Evolutionary conservation across 768 basidiomycete genomes (phyloP).

Genomic region (Lactarius pseudohatsudake): DNA sequence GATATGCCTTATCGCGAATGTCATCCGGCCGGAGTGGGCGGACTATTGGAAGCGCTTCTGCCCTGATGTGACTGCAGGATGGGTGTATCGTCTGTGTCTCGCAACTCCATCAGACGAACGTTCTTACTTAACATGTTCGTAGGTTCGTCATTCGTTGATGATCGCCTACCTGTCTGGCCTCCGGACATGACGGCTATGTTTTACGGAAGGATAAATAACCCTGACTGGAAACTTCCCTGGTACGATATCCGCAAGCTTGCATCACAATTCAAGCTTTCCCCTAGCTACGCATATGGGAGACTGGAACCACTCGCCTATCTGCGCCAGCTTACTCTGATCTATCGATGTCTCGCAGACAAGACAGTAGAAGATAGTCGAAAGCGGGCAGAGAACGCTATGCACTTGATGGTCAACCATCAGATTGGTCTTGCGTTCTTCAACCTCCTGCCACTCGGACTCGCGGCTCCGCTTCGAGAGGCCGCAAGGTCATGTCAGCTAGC

Average conservation of each 20-base stretch:
- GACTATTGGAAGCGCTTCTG: constrained; percentile 90
- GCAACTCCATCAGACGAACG: background rate
- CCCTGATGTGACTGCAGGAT: constrained; percentile 57
- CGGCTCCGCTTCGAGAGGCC: constrained; percentile 81
- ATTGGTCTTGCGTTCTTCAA: constrained; percentile 51
- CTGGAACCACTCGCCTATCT: constrained; percentile 57
- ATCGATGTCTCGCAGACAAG: constrained; percentile 58
- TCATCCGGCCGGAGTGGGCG: constrained; percentile 80
- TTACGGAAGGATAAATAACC: constrained; percentile 53
- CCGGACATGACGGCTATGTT: constrained; percentile 73
- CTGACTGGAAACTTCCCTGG: constrained; percentile 62
- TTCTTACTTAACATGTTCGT: constrained; percentile 13
- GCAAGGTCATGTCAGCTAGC: constrained; percentile 79
- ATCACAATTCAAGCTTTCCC: constrained; percentile 47
- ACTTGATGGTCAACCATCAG: constrained; percentile 50
- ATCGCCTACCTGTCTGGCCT: constrained; percentile 73
- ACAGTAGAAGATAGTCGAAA: constrained; percentile 52
- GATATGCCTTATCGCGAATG: constrained; percentile 59
- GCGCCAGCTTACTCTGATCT: constrained; percentile 54
- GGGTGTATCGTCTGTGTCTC: constrained; percentile 42
- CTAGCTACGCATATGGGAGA: constrained; percentile 61
- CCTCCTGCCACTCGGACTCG: constrained; percentile 64
- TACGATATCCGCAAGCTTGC: constrained; percentile 43
- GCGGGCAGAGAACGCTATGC: constrained; percentile 65
- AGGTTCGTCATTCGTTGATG: constrained; percentile 52